Evolutionary conservation across 2,329 filamentous ascomycete genomes (phyloP).

Genomic region (Penicillium sp.): DNA sequence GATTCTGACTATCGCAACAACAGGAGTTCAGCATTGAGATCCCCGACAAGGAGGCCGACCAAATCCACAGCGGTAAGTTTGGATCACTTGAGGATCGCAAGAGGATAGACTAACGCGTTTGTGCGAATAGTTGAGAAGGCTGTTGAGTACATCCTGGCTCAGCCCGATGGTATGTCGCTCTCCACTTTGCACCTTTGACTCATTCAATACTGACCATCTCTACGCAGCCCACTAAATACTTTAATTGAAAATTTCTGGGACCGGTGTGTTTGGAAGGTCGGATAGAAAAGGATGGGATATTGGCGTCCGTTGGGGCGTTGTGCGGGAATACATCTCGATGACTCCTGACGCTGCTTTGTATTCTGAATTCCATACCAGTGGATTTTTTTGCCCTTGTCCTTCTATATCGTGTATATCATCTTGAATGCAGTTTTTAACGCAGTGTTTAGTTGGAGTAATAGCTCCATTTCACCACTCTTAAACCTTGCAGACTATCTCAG

Average conservation of each 20-base stretch:
- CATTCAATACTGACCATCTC: slow-evolving; percentile 16
- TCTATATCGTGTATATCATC: slow-evolving; percentile 47
- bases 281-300: slow-evolving; percentile 38
- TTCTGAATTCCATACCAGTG: slow-evolving; percentile 39
- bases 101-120: slow-evolving; percentile 13
- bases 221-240: slow-evolving; percentile 37
- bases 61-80: slow-evolving; percentile 84
- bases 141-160: slow-evolving; percentile 87
- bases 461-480: slow-evolving; percentile 10
- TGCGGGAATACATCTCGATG: slow-evolving; percentile 32
- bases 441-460: slow-evolving; percentile 6
- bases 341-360: slow-evolving; percentile 33
- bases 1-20: slow-evolving; percentile 21
- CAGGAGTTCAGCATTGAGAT: slow-evolving; percentile 92
- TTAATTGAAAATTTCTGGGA: slow-evolving; percentile 28
- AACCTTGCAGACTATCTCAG: background rate
- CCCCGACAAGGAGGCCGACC: slow-evolving; percentile 93
- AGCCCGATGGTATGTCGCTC: slow-evolving; percentile 79
- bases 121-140: slow-evolving; percentile 76
- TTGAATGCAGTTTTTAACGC: slow-evolving; percentile 38
- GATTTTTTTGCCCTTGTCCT: slow-evolving; percentile 32
- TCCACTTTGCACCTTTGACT: background rate
- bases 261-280: slow-evolving; percentile 23
- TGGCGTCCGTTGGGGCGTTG: slow-evolving; percentile 27
- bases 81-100: background rate